Percentiles rank a stretch among this genome's conserved stretches.
phyloP scores from a whole-genome alignment of 768 basidiomycete genomes.

The Auricularia heimuer region DNA sequence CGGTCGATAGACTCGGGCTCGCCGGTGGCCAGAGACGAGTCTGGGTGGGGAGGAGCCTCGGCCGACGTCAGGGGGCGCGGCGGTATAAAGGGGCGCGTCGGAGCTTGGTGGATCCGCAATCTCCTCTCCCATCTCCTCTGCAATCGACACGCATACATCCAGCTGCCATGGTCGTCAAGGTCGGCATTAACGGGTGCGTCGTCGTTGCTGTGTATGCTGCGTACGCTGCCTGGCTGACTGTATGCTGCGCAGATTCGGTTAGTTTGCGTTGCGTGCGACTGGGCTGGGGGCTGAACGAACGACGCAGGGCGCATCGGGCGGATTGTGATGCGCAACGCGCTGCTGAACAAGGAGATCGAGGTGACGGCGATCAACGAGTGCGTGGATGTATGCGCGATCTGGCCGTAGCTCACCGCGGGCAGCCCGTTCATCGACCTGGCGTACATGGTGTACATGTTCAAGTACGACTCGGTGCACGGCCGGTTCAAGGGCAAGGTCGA shows the following conservation, averaged over 20 bases:
- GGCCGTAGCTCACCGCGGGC: slow-evolving; percentile 2
- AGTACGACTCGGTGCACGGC: slow-evolving; percentile 89
- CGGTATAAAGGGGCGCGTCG: background rate
- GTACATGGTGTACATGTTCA: slow-evolving; percentile 99
- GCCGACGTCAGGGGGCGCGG: background rate
- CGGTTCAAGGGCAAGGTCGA: slow-evolving; percentile 69
- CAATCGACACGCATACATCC: background rate
- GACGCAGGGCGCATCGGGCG: slow-evolving; percentile 92
- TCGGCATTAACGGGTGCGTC: slow-evolving; percentile 92
- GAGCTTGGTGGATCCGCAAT: background rate
- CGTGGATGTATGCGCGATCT: slow-evolving; percentile 17
- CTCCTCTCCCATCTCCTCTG: background rate
- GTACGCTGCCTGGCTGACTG: background rate
- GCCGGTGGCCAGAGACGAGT: too few relatives aligned
- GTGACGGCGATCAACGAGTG: slow-evolving; percentile 94
- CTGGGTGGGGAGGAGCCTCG: too few relatives aligned
- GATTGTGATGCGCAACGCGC: slow-evolving; percentile 93
- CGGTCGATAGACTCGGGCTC: too few relatives aligned
- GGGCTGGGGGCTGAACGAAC: too few relatives aligned
- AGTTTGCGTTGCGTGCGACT: too few relatives aligned
- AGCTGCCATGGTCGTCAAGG: slow-evolving; percentile 51
- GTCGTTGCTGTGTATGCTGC: slow-evolving; percentile 2
- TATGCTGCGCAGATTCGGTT: slow-evolving; percentile 4
- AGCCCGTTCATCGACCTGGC: slow-evolving; percentile 96
- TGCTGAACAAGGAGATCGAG: slow-evolving; percentile 62